Percentiles rank a stretch among this genome's conserved stretches.
Evolutionary conservation across 78 protist genomes (phyloP).

Genomic region (Emiliania huxleyi): DNA sequence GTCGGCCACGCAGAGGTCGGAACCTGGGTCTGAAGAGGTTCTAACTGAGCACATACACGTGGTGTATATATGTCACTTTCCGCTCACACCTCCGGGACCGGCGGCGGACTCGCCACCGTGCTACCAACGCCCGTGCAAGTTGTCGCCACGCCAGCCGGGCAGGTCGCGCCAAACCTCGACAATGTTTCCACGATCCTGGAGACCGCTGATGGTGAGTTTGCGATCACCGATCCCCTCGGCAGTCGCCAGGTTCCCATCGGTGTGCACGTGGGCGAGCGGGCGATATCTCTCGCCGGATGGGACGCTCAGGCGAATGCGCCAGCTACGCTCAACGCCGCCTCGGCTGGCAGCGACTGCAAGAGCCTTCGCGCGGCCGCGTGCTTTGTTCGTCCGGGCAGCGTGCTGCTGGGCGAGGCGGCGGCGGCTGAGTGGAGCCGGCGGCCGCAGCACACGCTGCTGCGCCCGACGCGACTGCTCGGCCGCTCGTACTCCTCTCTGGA

Average conservation of each 20-base stretch:
- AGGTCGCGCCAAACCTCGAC: too few relatives aligned
- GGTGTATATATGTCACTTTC: too few relatives aligned
- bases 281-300: background rate
- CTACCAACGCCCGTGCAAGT: too few relatives aligned
- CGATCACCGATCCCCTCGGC: too few relatives aligned
- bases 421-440: background rate
- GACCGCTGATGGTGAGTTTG: too few relatives aligned
- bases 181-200: too few relatives aligned
- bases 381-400: background rate
- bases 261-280: background rate
- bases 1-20: too few relatives aligned
- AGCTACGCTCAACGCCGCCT: background rate
- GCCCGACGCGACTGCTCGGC: background rate
- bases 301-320: background rate
- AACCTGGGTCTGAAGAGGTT: too few relatives aligned
- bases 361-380: background rate
- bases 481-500: background rate
- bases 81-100: too few relatives aligned
- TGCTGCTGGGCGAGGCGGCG: background rate
- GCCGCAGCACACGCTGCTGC: background rate
- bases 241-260: background rate
- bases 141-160: too few relatives aligned
- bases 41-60: too few relatives aligned
- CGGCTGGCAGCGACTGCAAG: background rate
- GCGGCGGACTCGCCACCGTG: too few relatives aligned